These are phyloP conservation scores for Pichia cactophila DNA, from an alignment of 1,139 yeast genomes.

Conservation along the genomic window DNA sequence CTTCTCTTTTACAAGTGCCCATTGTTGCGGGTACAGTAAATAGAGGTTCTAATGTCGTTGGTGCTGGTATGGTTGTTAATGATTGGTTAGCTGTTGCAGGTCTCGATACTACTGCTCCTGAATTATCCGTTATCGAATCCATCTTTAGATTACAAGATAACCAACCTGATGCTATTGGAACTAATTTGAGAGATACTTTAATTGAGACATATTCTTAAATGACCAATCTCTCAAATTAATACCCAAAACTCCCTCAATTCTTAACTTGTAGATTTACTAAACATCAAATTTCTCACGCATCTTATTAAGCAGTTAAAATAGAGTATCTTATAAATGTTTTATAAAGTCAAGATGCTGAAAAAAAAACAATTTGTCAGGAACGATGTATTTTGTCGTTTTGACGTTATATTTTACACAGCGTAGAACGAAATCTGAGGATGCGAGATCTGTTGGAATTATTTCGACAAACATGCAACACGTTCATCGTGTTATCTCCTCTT, in stretches of 20 bases:
- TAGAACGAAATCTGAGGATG: too few species aligned
- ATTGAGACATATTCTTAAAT: slow-evolving; percentile 66
- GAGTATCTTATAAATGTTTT: not conserved
- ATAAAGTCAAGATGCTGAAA: not conserved
- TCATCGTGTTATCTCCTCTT: not conserved
- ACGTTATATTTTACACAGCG: too few species aligned
- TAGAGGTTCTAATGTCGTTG: slow-evolving; percentile 95
- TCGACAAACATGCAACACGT: not conserved
- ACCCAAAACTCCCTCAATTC: slow-evolving; percentile 1
- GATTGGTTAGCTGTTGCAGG: slow-evolving; percentile 98
- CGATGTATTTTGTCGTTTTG: not conserved
- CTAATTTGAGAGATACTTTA: slow-evolving; percentile 81
- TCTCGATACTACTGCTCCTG: slow-evolving; percentile 97
- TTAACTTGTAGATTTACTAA: not conserved
- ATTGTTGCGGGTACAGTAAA: slow-evolving; percentile 98
- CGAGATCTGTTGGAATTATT: too few species aligned
- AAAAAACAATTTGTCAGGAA: not conserved
- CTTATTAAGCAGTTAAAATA: not conserved
- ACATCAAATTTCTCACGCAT: not conserved
- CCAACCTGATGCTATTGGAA: slow-evolving; percentile 76
- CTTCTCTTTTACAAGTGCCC: slow-evolving; percentile 93
- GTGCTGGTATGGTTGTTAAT: slow-evolving; percentile 97
- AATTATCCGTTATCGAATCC: slow-evolving; percentile 91
- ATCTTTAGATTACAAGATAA: slow-evolving; percentile 90
- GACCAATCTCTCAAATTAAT: not conserved